Percentiles rank a stretch among this genome's conserved stretches.
phyloP scores from a whole-genome alignment of 2,329 filamentous ascomycete genomes.

The Apiospora malaysiana region DNA sequence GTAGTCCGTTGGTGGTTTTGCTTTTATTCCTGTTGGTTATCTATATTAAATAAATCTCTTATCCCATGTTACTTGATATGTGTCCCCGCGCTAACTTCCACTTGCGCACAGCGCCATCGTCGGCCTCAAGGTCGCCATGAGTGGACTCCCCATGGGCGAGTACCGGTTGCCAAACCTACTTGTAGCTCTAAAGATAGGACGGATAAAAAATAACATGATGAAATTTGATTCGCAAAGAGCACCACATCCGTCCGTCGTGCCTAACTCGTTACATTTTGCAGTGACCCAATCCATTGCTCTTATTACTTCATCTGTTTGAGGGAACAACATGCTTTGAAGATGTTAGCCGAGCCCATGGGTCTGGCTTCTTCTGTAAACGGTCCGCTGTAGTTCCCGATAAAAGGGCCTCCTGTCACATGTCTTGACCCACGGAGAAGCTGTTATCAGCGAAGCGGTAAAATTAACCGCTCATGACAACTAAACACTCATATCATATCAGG shows the following conservation, averaged over 20 bases:
- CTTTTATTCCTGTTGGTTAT: too few relatives aligned
- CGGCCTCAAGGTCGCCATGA: background rate
- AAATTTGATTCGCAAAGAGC: too few relatives aligned
- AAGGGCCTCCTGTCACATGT: conserved; percentile 14
- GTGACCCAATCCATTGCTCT: too few relatives aligned
- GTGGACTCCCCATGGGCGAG: background rate
- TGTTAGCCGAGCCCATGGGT: conserved; percentile 9
- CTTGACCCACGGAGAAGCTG: conserved; percentile 21
- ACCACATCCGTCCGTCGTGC: too few relatives aligned
- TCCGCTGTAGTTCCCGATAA: conserved; percentile 23
- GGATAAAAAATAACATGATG: too few relatives aligned
- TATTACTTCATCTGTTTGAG: too few relatives aligned
- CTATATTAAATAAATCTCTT: too few relatives aligned
- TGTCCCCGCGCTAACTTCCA: background rate
- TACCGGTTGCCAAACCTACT: background rate
- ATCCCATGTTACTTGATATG: background rate
- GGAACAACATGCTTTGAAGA: background rate
- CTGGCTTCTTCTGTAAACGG: conserved; percentile 23
- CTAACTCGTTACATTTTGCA: too few relatives aligned
- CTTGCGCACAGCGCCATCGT: background rate
- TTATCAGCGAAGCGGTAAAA: too few relatives aligned
- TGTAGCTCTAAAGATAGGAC: too few relatives aligned
- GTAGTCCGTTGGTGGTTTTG: background rate
- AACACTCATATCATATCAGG: too few relatives aligned
- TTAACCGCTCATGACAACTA: too few relatives aligned